Evolutionary conservation across 805 yeast species (phyloP).

Genomic region (Candida ponderosae): DNA sequence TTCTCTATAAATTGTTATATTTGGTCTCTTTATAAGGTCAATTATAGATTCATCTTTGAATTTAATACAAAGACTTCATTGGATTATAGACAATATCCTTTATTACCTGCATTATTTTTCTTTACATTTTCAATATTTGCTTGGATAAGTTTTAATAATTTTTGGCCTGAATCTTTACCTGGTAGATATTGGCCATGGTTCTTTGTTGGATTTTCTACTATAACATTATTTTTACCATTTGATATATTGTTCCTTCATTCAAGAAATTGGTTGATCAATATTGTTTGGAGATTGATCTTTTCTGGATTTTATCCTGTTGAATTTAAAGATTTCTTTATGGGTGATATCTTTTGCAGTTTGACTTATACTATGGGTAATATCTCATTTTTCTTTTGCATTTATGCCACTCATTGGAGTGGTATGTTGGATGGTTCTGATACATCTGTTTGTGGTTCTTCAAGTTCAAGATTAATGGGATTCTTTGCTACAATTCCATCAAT

Average conservation of each 20-base stretch:
- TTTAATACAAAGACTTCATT: conserved; percentile 62
- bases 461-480: conserved; percentile 75
- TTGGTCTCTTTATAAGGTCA: conserved; percentile 71
- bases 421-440: conserved; percentile 30
- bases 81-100: conserved; percentile 56
- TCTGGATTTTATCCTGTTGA: conserved; percentile 94
- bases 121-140: conserved; percentile 51
- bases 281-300: conserved; percentile 62
- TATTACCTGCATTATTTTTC: conserved; percentile 54
- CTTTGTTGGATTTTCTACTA: conserved; percentile 46
- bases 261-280: conserved; percentile 69
- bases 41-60: conserved; percentile 89
- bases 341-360: conserved; percentile 84
- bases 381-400: conserved; percentile 80
- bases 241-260: conserved; percentile 49
- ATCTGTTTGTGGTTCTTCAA: conserved; percentile 63
- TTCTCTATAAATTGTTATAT: conserved; percentile 64
- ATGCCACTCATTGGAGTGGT: conserved; percentile 63
- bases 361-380: conserved; percentile 83
- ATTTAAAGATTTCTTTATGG: conserved; percentile 87
- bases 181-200: conserved; percentile 78
- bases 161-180: conserved; percentile 52
- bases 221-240: conserved; percentile 54
- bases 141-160: conserved; percentile 71
- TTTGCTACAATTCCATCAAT: conserved; percentile 77